Percentiles rank a stretch among this genome's conserved stretches.
phyloP scores from a whole-genome alignment of 108 stramenopile species.

The Pseudonitzschia multiseries region DNA sequence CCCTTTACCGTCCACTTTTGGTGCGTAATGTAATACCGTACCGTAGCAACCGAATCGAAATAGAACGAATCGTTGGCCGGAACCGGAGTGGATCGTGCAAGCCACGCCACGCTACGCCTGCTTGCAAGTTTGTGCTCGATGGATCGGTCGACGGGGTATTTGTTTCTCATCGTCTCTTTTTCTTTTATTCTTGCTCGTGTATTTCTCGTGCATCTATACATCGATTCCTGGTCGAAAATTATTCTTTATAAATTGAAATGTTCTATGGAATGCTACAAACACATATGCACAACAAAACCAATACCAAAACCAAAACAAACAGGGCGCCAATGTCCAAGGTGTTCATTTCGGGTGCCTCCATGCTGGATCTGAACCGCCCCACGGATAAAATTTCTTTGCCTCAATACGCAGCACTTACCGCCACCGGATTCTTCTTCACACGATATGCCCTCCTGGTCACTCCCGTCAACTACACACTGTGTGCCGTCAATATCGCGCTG shows the following conservation, averaged over 20 bases:
- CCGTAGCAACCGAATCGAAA: too few relatives aligned
- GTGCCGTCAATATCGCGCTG: constrained; percentile 80
- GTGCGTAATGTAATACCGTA: constrained; percentile 10
- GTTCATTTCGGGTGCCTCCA: constrained; percentile 81
- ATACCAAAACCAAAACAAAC: constrained; percentile 11
- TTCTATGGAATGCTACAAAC: not conserved
- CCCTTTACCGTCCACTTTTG: constrained; percentile 63
- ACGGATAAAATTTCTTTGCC: constrained; percentile 84
- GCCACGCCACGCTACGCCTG: too few relatives aligned
- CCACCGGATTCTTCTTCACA: constrained; percentile 86
- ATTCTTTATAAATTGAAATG: too few relatives aligned
- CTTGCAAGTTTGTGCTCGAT: too few relatives aligned
- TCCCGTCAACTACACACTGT: constrained; percentile 83
- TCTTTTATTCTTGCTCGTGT: not conserved
- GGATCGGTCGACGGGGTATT: not conserved
- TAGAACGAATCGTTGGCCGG: too few relatives aligned
- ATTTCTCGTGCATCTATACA: not conserved
- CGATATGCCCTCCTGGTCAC: constrained; percentile 77
- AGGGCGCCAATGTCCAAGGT: constrained; percentile 92
- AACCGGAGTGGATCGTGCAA: too few relatives aligned
- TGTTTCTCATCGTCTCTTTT: not conserved
- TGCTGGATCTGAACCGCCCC: constrained; percentile 81
- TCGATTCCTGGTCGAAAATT: not conserved
- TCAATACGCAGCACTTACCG: constrained; percentile 81
- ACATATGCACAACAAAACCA: not conserved